These are phyloP conservation scores for Pyrus bretschneideri DNA, from an alignment of 306 rosid genomes.

Conservation along the genomic window DNA sequence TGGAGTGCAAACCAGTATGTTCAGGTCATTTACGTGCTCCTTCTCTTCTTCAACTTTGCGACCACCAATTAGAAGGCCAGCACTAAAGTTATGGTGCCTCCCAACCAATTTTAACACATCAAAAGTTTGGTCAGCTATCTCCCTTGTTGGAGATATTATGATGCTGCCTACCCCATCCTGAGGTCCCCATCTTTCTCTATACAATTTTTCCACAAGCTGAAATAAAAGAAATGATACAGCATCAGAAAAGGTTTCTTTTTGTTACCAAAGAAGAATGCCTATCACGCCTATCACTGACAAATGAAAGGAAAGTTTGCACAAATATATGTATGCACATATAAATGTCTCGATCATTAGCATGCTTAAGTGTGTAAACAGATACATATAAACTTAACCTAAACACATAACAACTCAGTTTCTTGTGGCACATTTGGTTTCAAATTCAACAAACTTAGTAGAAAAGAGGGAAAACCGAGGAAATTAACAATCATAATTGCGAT, in stretches of 20 bases:
- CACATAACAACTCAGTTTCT: not conserved
- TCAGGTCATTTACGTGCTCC: constrained; percentile 58
- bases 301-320: not conserved
- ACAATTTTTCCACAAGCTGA: constrained; percentile 80
- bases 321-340: too few species aligned
- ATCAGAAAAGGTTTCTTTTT: too few species aligned
- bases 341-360: too few species aligned
- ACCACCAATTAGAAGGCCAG: constrained; percentile 95
- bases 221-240: not conserved
- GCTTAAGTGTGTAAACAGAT: not conserved
- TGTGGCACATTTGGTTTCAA: not conserved
- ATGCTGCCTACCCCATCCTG: constrained; percentile 90
- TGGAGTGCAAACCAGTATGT: constrained; percentile 85
- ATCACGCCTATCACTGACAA: not conserved
- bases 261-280: not conserved
- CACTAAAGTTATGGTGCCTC: constrained; percentile 70
- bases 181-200: constrained; percentile 69
- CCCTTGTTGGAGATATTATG: constrained; percentile 82
- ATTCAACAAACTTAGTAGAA: not conserved
- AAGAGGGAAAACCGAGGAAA: too few species aligned
- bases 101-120: constrained; percentile 68
- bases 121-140: constrained; percentile 70
- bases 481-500: too few species aligned
- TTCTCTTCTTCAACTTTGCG: constrained; percentile 71
- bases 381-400: not conserved